Conservation (phyloP, 2,329 filamentous ascomycete species). For the Elsinoe fawcettii region DNA sequence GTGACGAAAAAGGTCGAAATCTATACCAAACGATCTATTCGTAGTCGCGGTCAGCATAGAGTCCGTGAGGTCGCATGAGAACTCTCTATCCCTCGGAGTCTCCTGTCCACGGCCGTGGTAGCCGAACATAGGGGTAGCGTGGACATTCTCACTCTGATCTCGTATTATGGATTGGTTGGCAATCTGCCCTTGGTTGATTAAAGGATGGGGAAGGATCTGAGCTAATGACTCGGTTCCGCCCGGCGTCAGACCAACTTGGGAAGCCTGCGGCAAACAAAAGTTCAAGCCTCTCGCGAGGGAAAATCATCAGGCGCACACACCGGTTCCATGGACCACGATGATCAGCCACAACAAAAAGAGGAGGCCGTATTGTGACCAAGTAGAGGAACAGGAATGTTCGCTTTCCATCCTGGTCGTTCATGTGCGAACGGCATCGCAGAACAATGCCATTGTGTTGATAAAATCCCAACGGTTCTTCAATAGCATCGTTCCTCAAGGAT, state of each 20-base stretch:
- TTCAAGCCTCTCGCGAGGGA: not conserved
- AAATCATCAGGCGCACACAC: not conserved
- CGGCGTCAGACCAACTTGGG: not conserved
- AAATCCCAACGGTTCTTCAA: not conserved
- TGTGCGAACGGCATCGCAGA: too few species aligned
- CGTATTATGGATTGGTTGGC: conserved; percentile 1
- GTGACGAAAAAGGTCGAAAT: conserved; percentile 18
- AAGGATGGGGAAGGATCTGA: conserved; percentile 2
- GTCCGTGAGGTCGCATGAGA: not conserved
- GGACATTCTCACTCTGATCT: not conserved
- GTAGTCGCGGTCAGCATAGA: not conserved
- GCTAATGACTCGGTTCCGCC: not conserved
- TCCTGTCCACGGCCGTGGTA: not conserved
- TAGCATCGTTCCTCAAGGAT: not conserved
- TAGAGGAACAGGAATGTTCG: not conserved
- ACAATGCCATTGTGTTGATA: too few species aligned
- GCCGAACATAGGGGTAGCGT: conserved; percentile 1
- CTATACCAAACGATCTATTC: conserved; percentile 11
- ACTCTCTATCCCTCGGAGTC: not conserved
- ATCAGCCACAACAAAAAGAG: too few species aligned
- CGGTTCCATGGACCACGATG: not conserved
- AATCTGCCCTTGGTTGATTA: conserved; percentile 6
- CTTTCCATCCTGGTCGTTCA: not conserved
- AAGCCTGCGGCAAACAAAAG: not conserved
- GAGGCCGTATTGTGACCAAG: too few species aligned